phyloP scores from a whole-genome alignment of 2,329 filamentous ascomycete species.

The Allantophomopsis lycopodina region DNA sequence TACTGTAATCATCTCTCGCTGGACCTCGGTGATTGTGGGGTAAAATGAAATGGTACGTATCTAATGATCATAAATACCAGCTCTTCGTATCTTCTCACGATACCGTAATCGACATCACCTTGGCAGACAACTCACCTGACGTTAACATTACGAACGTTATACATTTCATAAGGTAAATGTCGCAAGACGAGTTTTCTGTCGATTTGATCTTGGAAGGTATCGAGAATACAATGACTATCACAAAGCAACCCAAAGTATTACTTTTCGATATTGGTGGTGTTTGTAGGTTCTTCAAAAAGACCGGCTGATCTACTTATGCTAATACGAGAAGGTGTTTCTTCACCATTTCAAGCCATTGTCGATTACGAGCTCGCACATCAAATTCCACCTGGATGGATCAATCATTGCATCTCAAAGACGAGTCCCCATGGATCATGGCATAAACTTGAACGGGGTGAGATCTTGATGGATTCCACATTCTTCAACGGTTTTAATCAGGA shows the following conservation, averaged over 20 bases:
- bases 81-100: neutral
- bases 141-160: no score
- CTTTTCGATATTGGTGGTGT: slow-evolving; percentile 96
- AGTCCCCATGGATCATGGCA: slow-evolving; percentile 79
- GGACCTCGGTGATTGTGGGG: no score
- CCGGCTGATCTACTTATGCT: slow-evolving; percentile 7
- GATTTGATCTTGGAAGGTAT: slow-evolving; percentile 16
- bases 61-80: neutral
- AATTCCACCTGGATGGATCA: slow-evolving; percentile 83
- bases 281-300: slow-evolving; percentile 46
- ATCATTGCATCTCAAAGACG: slow-evolving; percentile 72
- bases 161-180: slow-evolving; percentile 9
- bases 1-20: no score
- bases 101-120: no score
- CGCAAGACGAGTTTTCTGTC: slow-evolving; percentile 15
- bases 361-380: slow-evolving; percentile 68
- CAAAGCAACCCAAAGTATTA: slow-evolving; percentile 53
- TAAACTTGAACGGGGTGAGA: slow-evolving; percentile 70
- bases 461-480: slow-evolving; percentile 61
- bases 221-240: slow-evolving; percentile 22
- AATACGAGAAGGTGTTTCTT: slow-evolving; percentile 44
- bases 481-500: slow-evolving; percentile 66
- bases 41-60: no score
- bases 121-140: no score
- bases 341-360: slow-evolving; percentile 84